These are phyloP conservation scores for Candida andamanensis DNA, from an alignment of 805 yeast genomes.

Conservation along the genomic window DNA sequence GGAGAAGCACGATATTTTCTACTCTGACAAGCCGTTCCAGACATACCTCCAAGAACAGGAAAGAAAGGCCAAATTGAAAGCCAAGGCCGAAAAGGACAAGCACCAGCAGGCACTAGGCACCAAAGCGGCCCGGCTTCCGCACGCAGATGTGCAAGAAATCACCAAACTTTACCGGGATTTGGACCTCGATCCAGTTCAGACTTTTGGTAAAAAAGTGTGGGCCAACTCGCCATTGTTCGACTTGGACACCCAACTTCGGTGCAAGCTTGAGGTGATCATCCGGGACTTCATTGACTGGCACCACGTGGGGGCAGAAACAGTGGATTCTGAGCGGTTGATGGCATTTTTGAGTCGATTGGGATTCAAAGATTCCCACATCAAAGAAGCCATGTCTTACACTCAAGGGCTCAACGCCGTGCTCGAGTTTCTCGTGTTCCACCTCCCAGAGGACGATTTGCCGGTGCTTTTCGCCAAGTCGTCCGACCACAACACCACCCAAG, in stretches of 20 bases:
- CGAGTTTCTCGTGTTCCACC: constrained; percentile 78
- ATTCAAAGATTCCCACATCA: constrained; percentile 62
- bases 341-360: constrained; percentile 40
- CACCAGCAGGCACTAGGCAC: not conserved
- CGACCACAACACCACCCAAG: constrained; percentile 52
- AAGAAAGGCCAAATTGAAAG: constrained; percentile 4
- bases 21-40: constrained; percentile 74
- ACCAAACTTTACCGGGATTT: no score
- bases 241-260: constrained; percentile 59
- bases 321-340: constrained; percentile 2
- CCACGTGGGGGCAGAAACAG: constrained; percentile 13
- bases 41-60: constrained; percentile 17
- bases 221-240: constrained; percentile 63
- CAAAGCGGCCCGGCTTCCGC: constrained; percentile 1
- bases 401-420: constrained; percentile 46
- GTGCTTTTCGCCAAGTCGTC: constrained; percentile 50
- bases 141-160: not conserved
- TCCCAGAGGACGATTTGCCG: constrained; percentile 95
- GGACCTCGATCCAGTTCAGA: not conserved
- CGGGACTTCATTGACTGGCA: constrained; percentile 55
- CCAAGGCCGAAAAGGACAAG: constrained; percentile 4
- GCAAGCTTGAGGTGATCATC: constrained; percentile 57
- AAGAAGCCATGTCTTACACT: constrained; percentile 65
- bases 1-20: constrained; percentile 45
- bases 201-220: constrained; percentile 52